Evolutionary conservation across 306 rosid genomes (phyloP).

Genomic region (Lagenaria siceraria): DNA sequence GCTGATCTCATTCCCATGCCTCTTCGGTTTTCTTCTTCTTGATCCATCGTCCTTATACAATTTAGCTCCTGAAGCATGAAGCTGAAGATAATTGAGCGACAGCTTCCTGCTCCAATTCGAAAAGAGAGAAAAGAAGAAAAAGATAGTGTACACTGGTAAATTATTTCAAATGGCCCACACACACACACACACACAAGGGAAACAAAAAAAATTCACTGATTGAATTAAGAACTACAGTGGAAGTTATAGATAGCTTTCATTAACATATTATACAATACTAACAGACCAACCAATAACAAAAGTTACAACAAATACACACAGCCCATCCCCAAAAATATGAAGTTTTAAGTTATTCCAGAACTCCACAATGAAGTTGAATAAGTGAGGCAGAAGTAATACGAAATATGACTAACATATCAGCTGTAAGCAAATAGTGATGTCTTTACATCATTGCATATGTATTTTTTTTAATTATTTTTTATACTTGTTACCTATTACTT

Average conservation of each 20-base stretch:
- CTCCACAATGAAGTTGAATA: background rate
- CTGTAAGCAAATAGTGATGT: background rate
- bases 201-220: background rate
- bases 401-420: background rate
- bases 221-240: background rate
- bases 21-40: constrained; percentile 51
- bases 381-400: background rate
- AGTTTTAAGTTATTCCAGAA: background rate
- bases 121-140: background rate
- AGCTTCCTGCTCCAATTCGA: constrained; percentile 49
- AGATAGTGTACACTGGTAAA: background rate
- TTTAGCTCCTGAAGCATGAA: constrained; percentile 45
- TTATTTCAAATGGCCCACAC: background rate
- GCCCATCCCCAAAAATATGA: background rate
- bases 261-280: background rate
- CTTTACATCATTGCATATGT: background rate
- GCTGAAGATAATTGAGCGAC: constrained; percentile 85
- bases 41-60: constrained; percentile 59
- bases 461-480: background rate
- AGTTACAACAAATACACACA: background rate
- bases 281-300: background rate
- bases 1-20: constrained; percentile 28
- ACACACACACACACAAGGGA: background rate
- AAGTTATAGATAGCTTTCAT: background rate
- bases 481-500: background rate